phyloP scores from a whole-genome alignment of 2,329 filamentous ascomycete species.

The Didymella pomorum region DNA sequence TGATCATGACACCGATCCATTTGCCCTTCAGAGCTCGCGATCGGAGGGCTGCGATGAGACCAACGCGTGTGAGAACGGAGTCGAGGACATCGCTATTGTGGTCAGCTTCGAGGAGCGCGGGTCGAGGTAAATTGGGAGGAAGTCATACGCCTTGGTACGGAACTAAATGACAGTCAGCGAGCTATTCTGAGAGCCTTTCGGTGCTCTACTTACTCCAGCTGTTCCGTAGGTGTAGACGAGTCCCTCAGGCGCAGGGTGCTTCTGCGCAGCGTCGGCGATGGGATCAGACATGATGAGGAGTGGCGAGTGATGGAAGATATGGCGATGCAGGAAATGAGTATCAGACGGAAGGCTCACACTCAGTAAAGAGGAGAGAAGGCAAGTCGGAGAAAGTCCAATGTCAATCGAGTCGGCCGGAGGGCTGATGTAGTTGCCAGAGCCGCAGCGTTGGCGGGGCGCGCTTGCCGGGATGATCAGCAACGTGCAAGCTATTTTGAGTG shows the following conservation, averaged over 20 bases:
- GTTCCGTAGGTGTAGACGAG: constrained; percentile 52
- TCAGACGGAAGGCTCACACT: constrained; percentile 14
- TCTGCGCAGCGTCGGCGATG: constrained; percentile 42
- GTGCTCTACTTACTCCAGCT: constrained; percentile 57
- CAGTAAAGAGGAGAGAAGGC: constrained; percentile 16
- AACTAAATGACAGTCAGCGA: constrained; percentile 57
- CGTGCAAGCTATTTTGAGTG: constrained; percentile 15
- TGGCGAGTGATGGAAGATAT: not conserved
- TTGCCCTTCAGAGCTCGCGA: constrained; percentile 89
- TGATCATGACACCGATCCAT: constrained; percentile 86
- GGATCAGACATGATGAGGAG: constrained; percentile 40
- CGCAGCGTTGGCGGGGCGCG: constrained; percentile 11
- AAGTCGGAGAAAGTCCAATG: constrained; percentile 4
- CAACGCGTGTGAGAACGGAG: constrained; percentile 91
- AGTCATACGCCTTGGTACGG: constrained; percentile 72
- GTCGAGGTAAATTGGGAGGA: not conserved
- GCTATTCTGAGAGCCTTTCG: not conserved
- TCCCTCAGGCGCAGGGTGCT: constrained; percentile 50
- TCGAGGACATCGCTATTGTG: constrained; percentile 75
- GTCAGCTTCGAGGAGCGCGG: constrained; percentile 43
- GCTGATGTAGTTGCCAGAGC: constrained; percentile 16
- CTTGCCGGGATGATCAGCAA: constrained; percentile 19
- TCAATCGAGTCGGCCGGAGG: constrained; percentile 7
- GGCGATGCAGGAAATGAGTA: not conserved
- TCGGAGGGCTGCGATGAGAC: constrained; percentile 84